Evolutionary conservation across 306 rosid species (phyloP).

Genomic region (Malus orientalis): DNA sequence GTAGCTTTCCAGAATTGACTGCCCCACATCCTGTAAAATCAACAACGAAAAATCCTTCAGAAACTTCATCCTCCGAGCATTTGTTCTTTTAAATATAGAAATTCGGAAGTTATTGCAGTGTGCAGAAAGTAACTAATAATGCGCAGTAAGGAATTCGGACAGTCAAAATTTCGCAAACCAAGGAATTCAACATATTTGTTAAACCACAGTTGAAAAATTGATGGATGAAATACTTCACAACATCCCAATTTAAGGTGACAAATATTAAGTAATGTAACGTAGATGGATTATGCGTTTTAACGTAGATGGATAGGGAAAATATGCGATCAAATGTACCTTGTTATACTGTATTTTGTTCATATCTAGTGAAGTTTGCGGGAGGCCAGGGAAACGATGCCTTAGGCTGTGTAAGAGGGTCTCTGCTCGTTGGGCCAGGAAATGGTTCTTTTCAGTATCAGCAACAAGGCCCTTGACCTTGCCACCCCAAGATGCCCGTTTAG

Average conservation of each 20-base stretch:
- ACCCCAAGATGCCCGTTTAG: constrained; percentile 75
- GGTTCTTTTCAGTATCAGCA: constrained; percentile 44
- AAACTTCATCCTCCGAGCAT: not conserved
- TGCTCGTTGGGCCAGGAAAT: constrained; percentile 56
- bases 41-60: not conserved
- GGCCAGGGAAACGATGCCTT: constrained; percentile 74
- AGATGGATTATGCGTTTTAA: not conserved
- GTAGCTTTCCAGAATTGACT: constrained; percentile 94
- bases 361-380: constrained; percentile 85
- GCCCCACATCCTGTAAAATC: constrained; percentile 85
- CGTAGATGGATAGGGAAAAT: not conserved
- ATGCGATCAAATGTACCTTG: constrained; percentile 34
- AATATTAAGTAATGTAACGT: not conserved
- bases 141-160: not conserved
- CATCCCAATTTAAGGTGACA: not conserved
- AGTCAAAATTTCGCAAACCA: not conserved
- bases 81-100: not conserved
- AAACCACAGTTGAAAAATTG: not conserved
- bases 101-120: not conserved
- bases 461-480: constrained; percentile 92
- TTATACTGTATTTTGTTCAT: constrained; percentile 90
- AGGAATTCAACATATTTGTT: not conserved
- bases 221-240: not conserved
- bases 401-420: constrained; percentile 73
- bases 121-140: not conserved